Base-by-base conservation (phyloP, 768 basidiomycete genomes). In the Chiua virens region DNA sequence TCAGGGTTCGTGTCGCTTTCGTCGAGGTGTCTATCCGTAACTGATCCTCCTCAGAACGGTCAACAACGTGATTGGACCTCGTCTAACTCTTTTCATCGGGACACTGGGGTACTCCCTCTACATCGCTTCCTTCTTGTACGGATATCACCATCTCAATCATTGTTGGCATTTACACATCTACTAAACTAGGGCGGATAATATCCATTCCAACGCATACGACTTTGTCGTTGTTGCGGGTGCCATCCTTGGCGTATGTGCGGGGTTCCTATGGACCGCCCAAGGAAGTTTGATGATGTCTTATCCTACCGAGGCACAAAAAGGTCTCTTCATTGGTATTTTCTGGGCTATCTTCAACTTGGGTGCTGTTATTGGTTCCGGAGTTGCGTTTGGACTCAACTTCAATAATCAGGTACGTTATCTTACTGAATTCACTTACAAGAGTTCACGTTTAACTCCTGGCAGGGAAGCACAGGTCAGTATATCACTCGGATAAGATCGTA, bases 321-420 rank as follows among this genome's bases (percentile, higher is more conserved):
- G 89, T 15, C 72, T 69, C 28, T 91, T 78, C 68, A 89, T 92
- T 45, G 84, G 79, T 36, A 80, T 89, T 41, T 92, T 92, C 71
- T 92, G 90, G 90, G 71, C 79, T 39, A 87, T 92, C 54, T 92
- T 93, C 73, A 91, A 92, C 59, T 53, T 90, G 20, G 89, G 89
- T 25, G 84, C 84, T 41, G 87, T 93, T 42, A 82, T 92, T 41
- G 89, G 90, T 27, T 80, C 87, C 5, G 73, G 85, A 9, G 87
- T 92, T 28, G 82, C 89, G 14, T 73, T 92, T 34, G 91, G 81
- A 1, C 73, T 80, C 58, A 91, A 90, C 61, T 83, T 81, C 60
- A 64, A 86, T 42, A 85, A 83, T 21, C 72, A 65, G 62, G 87
- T 85, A 56, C 27, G 77, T 70, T 30, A 2, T 30, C 34, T 17